phyloP scores from a whole-genome alignment of 2,329 filamentous ascomycete genomes.

The Ophiostoma piceae region DNA sequence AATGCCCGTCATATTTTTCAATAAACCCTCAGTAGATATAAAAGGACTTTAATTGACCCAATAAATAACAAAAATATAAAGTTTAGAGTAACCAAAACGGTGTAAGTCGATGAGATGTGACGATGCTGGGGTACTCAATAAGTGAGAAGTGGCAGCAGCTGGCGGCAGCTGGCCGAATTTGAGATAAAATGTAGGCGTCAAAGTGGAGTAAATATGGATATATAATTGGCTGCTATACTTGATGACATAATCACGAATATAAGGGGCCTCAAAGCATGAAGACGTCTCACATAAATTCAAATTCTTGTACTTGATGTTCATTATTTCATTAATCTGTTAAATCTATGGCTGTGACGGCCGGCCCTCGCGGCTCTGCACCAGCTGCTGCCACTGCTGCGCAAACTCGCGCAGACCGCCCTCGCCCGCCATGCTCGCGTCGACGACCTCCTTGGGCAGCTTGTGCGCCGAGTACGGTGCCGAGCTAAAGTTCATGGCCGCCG shows the following conservation, averaged over 20 bases:
- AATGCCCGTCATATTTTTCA: constrained; percentile 34
- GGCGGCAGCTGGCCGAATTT: constrained; percentile 26
- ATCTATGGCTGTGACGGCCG: neutral
- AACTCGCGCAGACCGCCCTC: constrained; percentile 78
- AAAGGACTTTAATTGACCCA: neutral
- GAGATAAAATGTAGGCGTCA: neutral
- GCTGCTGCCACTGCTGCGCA: constrained; percentile 66
- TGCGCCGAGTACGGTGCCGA: constrained; percentile 89
- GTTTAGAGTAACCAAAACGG: neutral
- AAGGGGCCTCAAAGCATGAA: neutral
- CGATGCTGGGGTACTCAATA: neutral
- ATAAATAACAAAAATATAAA: neutral
- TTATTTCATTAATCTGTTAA: neutral
- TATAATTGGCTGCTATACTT: neutral
- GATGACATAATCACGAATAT: neutral
- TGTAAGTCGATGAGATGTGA: constrained; percentile 1
- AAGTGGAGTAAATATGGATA: neutral
- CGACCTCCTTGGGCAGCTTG: constrained; percentile 90
- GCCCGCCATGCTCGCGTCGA: constrained; percentile 62
- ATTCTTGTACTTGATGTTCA: too few species aligned
- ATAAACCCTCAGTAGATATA: too few species aligned
- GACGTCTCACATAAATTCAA: too few species aligned
- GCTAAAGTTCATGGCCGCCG: constrained; percentile 75
- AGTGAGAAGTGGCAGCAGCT: constrained; percentile 25
- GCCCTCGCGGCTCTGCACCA: constrained; percentile 32